A percentile compares a stretch with the other conserved stretches of the same genome.
phyloP scores from a whole-genome alignment of 495 filamentous ascomycete species.

The Xylona heveae region DNA sequence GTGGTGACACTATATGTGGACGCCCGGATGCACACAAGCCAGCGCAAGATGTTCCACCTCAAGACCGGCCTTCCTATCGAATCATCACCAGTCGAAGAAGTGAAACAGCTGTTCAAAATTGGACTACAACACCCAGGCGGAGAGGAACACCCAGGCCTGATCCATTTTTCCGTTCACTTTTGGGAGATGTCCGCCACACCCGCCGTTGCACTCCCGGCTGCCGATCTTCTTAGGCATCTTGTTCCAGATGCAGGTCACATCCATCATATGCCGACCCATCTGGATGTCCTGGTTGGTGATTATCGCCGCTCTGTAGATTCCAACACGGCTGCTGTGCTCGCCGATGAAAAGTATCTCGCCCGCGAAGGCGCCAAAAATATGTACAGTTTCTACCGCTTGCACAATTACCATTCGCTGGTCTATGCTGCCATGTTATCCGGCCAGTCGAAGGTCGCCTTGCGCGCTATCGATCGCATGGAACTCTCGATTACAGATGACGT shows the following conservation, averaged over 20 bases:
- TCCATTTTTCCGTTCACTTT: constrained; percentile 52
- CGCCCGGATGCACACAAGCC: constrained; percentile 45
- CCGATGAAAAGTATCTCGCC: constrained; percentile 36
- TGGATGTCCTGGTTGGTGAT: constrained; percentile 46
- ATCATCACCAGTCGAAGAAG: constrained; percentile 32
- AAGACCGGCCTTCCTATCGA: constrained; percentile 30
- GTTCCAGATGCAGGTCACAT: constrained; percentile 47
- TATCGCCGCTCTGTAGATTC: constrained; percentile 37
- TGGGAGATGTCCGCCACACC: constrained; percentile 52
- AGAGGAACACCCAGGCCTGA: constrained; percentile 33
- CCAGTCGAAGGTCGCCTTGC: constrained; percentile 29
- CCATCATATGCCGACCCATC: constrained; percentile 51
- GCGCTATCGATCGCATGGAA: constrained; percentile 30
- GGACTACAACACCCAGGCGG: constrained; percentile 22
- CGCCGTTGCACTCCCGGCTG: constrained; percentile 30
- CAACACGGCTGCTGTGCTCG: constrained; percentile 38
- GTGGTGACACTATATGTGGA: constrained; percentile 41
- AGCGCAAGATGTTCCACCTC: constrained; percentile 46
- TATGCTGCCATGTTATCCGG: constrained; percentile 55
- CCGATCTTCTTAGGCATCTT: constrained; percentile 36
- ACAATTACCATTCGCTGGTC: constrained; percentile 45
- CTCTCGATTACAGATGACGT: constrained; percentile 31
- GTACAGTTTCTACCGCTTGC: constrained; percentile 44
- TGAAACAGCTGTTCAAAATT: constrained; percentile 29
- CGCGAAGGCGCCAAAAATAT: constrained; percentile 32